Evolutionary conservation across 2,329 filamentous ascomycete genomes (phyloP).

Genomic region (Colletotrichum plurivorum): DNA sequence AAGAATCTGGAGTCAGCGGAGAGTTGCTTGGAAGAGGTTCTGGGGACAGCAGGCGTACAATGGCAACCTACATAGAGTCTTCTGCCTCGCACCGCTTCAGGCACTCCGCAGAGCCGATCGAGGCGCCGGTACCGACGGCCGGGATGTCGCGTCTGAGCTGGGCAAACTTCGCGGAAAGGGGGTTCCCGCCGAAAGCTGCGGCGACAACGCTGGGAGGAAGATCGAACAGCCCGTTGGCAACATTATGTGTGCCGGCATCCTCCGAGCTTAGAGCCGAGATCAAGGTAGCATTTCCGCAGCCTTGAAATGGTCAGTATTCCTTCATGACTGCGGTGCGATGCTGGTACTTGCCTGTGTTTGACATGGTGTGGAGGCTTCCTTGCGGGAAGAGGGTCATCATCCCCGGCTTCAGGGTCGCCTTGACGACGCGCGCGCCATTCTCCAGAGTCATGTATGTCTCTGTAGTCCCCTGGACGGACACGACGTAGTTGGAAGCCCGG

Average conservation of each 20-base stretch:
- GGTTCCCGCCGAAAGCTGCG: conserved; percentile 55
- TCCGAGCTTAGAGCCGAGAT: conserved; percentile 63
- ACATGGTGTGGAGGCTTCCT: conserved; percentile 64
- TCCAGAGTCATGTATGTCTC: conserved; percentile 66
- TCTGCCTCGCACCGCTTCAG: conserved; percentile 33
- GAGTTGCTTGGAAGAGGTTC: not conserved
- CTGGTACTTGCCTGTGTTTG: conserved; percentile 59
- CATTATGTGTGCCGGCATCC: conserved; percentile 64
- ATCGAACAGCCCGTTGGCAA: conserved; percentile 59
- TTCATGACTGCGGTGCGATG: too few relatives aligned
- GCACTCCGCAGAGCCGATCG: conserved; percentile 38
- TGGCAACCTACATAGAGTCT: conserved; percentile 16
- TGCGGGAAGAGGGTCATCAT: conserved; percentile 65
- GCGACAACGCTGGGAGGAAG: conserved; percentile 57
- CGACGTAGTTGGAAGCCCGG: conserved; percentile 63
- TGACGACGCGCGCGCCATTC: conserved; percentile 61
- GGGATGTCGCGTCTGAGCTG: conserved; percentile 38
- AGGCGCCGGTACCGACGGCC: conserved; percentile 41
- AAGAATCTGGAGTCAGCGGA: not conserved
- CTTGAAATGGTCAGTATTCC: conserved; percentile 45
- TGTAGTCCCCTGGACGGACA: conserved; percentile 62
- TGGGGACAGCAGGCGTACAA: not conserved
- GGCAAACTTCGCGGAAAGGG: conserved; percentile 44
- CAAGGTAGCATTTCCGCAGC: conserved; percentile 63
- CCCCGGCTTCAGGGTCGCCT: conserved; percentile 56